Base-by-base conservation (phyloP, 2,329 filamentous ascomycete species). In the Corinectria fuckeliana region DNA sequence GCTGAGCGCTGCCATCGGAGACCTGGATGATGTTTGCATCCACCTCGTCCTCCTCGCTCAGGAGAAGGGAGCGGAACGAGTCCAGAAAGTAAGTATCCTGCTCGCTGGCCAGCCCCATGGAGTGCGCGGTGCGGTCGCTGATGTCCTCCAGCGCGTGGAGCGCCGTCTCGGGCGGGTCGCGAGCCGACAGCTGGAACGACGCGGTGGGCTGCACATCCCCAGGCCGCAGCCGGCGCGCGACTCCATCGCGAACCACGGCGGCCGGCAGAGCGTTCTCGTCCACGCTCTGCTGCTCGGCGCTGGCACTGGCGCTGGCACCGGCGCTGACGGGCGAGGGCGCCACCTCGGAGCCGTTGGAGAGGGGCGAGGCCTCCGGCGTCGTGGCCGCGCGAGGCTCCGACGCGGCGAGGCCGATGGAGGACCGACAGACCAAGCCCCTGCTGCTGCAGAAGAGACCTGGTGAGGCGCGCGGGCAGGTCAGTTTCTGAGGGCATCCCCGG, bases 31-130 rank as follows among this genome's bases (percentile, higher is more conserved):
- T 75, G 48, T 80, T 78, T 58, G 77, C 79, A 56, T 80, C 78
- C 7, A 82, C 72, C 23, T 78, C 77, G 16, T 75, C 74, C n/a
- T 77, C 76, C 47, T 76, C 74, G 41, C 80, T 81, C 42, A 81
- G 69, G 25, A 82, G 76, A 16, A 79, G 74, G 32, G 80, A 81
- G 16, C 80, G 72, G 53, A 82, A 82, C 10, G 79, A 80, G 34
- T 78, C 77, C 4, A 82, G 72, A 8, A 82, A 73, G 61, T 80
- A 75, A 1, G 78, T 75, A 53, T 82, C 81, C 61, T 82, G 80
- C 66, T 82, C 80, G 9, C 74, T 77, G 2, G 78, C 73, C 13
- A 77, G 71, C 0, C 80, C 80, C 70, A 82, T 76, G 11, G 73
- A 78, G 64, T 82, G 80, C 11, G 80, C 77, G 2, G 80, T 81